Percentiles rank a stretch among this genome's conserved stretches.
Conservation (phyloP, 2,329 filamentous ascomycete genomes). For the Aspergillus alliaceus region DNA sequence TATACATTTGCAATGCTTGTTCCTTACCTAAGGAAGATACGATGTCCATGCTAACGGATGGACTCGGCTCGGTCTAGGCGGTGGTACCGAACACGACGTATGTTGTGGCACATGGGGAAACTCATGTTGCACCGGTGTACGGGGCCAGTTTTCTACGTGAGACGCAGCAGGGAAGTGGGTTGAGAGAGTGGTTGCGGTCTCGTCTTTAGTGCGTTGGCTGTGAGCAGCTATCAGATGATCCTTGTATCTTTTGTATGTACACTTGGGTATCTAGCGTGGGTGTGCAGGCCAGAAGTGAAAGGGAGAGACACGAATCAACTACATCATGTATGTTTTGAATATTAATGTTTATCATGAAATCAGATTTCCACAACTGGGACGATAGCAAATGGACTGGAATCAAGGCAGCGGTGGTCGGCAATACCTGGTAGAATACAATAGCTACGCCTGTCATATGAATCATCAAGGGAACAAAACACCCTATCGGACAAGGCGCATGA, state of each 20-base stretch:
- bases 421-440: slow-evolving; percentile 14
- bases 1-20: too few species aligned
- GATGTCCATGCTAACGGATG: not conserved
- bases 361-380: not conserved
- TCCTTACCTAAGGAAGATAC: not conserved
- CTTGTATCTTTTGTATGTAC: not conserved
- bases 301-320: not conserved
- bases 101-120: slow-evolving; percentile 29
- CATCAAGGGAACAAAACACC: slow-evolving; percentile 17
- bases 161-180: slow-evolving; percentile 25
- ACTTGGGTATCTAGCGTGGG: not conserved
- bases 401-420: slow-evolving; percentile 11
- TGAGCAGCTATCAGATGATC: not conserved
- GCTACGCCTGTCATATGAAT: slow-evolving; percentile 21
- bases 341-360: slow-evolving; percentile 4
- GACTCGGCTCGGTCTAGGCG: slow-evolving; percentile 19
- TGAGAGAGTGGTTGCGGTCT: slow-evolving; percentile 31
- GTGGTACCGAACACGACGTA: slow-evolving; percentile 29
- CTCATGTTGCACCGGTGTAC: slow-evolving; percentile 31
- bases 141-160: slow-evolving; percentile 19
- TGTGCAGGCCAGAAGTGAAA: not conserved
- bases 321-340: not conserved
- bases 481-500: slow-evolving; percentile 6
- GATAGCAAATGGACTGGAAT: not conserved
- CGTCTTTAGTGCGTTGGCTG: slow-evolving; percentile 19